phyloP scores from a whole-genome alignment of 176 grass and related monocot species.

The Triticum urartu region DNA sequence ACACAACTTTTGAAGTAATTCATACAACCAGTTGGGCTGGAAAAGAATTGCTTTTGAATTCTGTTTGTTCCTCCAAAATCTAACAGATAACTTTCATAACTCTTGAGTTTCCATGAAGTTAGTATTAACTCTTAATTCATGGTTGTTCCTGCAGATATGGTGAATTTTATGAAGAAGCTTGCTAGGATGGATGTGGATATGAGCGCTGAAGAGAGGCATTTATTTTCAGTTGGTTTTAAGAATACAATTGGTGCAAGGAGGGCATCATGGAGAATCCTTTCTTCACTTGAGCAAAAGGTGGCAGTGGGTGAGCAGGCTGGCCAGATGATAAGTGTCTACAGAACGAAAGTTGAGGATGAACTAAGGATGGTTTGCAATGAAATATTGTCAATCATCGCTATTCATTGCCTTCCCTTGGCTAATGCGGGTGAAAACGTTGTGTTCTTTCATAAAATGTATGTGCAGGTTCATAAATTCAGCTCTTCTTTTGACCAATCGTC shows the following conservation, averaged over 20 bases:
- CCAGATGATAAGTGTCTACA: conserved; percentile 54
- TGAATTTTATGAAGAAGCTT: conserved; percentile 73
- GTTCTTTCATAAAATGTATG: conserved; percentile 97
- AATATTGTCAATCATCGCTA: conserved; percentile 83
- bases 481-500: not conserved
- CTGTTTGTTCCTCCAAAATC: not conserved
- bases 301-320: conserved; percentile 33
- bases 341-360: conserved; percentile 72
- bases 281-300: conserved; percentile 50
- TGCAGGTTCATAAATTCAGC: not conserved
- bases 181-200: conserved; percentile 91
- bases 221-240: conserved; percentile 82
- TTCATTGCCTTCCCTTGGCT: conserved; percentile 81
- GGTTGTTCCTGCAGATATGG: conserved; percentile 60
- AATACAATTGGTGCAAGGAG: conserved; percentile 66
- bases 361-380: conserved; percentile 71
- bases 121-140: conserved; percentile 3
- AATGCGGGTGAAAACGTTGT: conserved; percentile 60
- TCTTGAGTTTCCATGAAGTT: not conserved
- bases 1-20: not conserved
- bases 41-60: not conserved
- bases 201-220: conserved; percentile 73
- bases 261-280: conserved; percentile 78
- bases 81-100: not conserved
- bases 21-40: not conserved